Evolutionary conservation across 169 alveolate species (phyloP).

Genomic region (Eimeria zaria): DNA sequence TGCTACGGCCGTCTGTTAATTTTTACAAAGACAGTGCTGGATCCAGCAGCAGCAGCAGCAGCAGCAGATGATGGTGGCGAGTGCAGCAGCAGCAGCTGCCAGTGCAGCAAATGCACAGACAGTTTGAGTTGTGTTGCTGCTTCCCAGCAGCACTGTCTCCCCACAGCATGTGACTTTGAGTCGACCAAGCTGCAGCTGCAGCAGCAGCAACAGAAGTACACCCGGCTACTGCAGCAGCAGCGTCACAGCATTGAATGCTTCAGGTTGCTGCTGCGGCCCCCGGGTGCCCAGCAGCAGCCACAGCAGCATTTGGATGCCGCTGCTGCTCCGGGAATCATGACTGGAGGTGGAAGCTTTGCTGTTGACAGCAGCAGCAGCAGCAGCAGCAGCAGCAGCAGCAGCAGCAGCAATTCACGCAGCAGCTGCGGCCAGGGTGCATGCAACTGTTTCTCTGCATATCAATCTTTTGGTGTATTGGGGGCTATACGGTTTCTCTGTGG

Average conservation of each 20-base stretch:
- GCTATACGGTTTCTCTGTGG: constrained; percentile 39
- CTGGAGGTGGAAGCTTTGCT: too few species aligned
- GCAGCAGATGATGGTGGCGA: neutral
- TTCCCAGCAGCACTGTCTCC: constrained; percentile 39
- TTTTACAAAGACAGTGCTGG: constrained; percentile 11
- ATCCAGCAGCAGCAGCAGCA: constrained; percentile 48
- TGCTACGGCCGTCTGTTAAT: constrained; percentile 47
- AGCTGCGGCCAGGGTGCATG: constrained; percentile 10
- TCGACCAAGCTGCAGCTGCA: constrained; percentile 48
- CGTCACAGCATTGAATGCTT: constrained; percentile 34
- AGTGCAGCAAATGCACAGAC: neutral
- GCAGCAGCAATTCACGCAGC: neutral
- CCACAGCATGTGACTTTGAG: constrained; percentile 7
- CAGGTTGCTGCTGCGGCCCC: constrained; percentile 48
- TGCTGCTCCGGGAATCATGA: neutral
- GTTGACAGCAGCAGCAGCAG: constrained; percentile 11
- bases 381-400: constrained; percentile 20
- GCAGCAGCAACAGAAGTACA: constrained; percentile 42
- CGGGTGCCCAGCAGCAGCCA: constrained; percentile 42
- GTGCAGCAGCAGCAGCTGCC: constrained; percentile 28
- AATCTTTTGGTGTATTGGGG: neutral
- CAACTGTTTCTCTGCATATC: constrained; percentile 20
- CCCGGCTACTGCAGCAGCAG: constrained; percentile 43
- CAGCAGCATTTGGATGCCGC: constrained; percentile 36
- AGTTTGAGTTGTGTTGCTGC: neutral